These are phyloP conservation scores for Cryoendolithus antarcticus DNA, from an alignment of 2,329 filamentous ascomycete genomes.

Conservation along the genomic window DNA sequence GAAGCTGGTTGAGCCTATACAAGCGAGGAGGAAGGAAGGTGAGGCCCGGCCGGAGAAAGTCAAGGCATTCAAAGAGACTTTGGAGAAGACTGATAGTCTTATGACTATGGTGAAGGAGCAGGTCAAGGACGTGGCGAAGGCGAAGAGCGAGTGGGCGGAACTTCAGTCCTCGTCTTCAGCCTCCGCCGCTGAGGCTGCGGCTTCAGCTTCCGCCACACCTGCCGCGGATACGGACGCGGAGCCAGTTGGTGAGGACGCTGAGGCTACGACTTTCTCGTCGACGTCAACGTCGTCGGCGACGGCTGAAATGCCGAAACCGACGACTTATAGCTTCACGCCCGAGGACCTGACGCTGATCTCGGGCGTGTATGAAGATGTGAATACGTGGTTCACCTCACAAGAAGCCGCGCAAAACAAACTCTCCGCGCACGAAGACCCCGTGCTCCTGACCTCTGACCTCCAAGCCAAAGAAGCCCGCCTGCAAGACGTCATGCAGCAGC, in stretches of 20 bases:
- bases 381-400: conserved; percentile 64
- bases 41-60: conserved; percentile 59
- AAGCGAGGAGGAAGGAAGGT: conserved; percentile 62
- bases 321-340: conserved; percentile 53
- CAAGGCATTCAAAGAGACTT: conserved; percentile 52
- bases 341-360: conserved; percentile 59
- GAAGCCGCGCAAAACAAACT: conserved; percentile 60
- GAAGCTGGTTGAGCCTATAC: conserved; percentile 63
- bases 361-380: conserved; percentile 48
- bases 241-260: no score
- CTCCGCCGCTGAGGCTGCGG: conserved; percentile 26
- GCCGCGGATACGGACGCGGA: no score
- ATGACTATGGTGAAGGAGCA: conserved; percentile 57
- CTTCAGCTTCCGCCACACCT: conserved; percentile 1
- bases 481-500: conserved; percentile 55
- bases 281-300: conserved; percentile 1
- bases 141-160: conserved; percentile 19
- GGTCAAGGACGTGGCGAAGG: conserved; percentile 45
- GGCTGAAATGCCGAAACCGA: conserved; percentile 12
- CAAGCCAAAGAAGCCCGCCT: conserved; percentile 57
- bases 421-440: conserved; percentile 57
- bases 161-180: conserved; percentile 17
- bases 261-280: not conserved
- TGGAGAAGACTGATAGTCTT: conserved; percentile 61
- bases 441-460: conserved; percentile 61